Evolutionary conservation across 1,284 basidiomycete species (phyloP).

Genomic region (Tilletia indica): DNA sequence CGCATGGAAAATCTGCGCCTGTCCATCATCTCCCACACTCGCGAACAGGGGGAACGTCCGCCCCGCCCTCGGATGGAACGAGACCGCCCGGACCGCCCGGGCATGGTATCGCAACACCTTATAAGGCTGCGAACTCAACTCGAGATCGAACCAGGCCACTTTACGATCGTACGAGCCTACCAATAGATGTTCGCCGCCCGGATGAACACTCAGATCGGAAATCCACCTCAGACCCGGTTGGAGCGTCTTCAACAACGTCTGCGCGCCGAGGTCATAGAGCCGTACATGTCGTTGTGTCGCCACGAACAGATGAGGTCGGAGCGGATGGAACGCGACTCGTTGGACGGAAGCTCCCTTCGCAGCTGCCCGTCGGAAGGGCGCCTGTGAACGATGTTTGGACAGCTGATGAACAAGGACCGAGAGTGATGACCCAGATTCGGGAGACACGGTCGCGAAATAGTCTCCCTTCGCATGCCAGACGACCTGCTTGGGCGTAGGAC

Average conservation of each 20-base stretch:
- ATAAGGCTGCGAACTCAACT: constrained; percentile 91
- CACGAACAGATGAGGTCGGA: constrained; percentile 92
- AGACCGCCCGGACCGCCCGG: constrained; percentile 83
- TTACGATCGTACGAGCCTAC: constrained; percentile 97
- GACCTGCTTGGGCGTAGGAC: constrained; percentile 79
- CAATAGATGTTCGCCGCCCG: constrained; percentile 86
- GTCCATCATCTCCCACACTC: constrained; percentile 91
- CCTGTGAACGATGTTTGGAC: constrained; percentile 87
- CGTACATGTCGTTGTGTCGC: constrained; percentile 97
- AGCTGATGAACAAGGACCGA: constrained; percentile 93
- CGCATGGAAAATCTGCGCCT: constrained; percentile 93
- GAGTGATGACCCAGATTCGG: constrained; percentile 60
- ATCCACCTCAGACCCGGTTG: constrained; percentile 95
- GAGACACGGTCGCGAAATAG: constrained; percentile 81
- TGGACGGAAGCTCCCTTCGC: constrained; percentile 77
- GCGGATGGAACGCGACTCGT: constrained; percentile 88
- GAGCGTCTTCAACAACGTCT: constrained; percentile 87
- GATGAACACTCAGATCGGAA: constrained; percentile 91
- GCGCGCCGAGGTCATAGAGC: constrained; percentile 89
- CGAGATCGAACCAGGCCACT: constrained; percentile 97
- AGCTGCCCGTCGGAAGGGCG: constrained; percentile 85
- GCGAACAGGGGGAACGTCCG: constrained; percentile 81
- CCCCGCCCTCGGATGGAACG: constrained; percentile 66
- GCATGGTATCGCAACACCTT: constrained; percentile 94
- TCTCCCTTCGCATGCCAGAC: constrained; percentile 93